Evolutionary conservation across 225 moss, liverwort and hornwort species (phyloP).

Genomic region (Polytrichum formosum): DNA sequence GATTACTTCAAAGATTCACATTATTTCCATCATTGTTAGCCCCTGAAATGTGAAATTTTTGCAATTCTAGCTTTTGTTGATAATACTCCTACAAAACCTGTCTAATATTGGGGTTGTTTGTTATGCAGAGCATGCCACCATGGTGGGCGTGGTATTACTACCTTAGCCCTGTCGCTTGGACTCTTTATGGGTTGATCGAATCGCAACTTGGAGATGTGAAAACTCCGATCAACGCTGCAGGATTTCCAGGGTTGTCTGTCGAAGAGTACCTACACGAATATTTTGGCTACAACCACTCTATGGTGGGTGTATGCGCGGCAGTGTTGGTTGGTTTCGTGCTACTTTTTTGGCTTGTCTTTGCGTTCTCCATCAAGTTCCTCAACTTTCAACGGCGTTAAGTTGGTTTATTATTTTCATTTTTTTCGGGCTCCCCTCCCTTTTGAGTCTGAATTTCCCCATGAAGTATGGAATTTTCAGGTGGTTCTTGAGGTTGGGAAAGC

Average conservation of each 20-base stretch:
- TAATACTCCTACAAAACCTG: no score
- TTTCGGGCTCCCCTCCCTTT: not conserved
- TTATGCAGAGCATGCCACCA: conserved; percentile 67
- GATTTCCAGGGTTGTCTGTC: conserved; percentile 25
- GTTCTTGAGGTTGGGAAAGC: not conserved
- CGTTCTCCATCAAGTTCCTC: conserved; percentile 77
- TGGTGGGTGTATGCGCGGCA: conserved; percentile 70
- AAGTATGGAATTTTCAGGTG: not conserved
- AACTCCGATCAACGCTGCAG: conserved; percentile 30
- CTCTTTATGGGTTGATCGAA: conserved; percentile 78
- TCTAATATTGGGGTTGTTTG: no score
- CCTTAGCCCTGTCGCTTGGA: conserved; percentile 86
- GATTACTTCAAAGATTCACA: no score
- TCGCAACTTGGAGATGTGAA: conserved; percentile 78
- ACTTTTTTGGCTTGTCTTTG: conserved; percentile 75
- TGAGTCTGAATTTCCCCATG: not conserved
- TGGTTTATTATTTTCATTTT: not conserved
- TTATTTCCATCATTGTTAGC: no score
- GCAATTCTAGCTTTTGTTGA: not conserved
- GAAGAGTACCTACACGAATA: conserved; percentile 49
- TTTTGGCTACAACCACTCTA: conserved; percentile 68
- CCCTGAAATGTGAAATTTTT: not conserved
- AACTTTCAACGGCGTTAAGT: conserved; percentile 83
- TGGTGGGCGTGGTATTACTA: conserved; percentile 97
- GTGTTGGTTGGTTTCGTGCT: conserved; percentile 49